These are phyloP conservation scores for Ophiocordyceps camponoti-leonardi DNA, from an alignment of 2,329 filamentous ascomycete species.

Conservation along the genomic window DNA sequence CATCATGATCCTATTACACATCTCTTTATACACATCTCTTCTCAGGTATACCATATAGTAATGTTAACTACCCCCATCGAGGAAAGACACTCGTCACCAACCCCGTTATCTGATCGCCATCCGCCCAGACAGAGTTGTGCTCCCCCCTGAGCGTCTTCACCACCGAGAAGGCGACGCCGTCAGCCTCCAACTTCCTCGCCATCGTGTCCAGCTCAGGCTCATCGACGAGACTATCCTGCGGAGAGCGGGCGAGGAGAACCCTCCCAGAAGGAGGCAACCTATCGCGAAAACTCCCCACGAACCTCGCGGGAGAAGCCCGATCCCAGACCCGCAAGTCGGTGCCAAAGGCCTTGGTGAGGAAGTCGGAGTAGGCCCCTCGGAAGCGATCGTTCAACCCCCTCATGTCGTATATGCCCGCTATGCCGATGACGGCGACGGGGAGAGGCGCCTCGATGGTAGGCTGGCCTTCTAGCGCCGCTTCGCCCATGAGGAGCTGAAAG, in stretches of 20 bases:
- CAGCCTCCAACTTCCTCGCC: constrained; percentile 24
- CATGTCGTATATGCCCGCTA: constrained; percentile 53
- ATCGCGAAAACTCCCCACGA: constrained; percentile 21
- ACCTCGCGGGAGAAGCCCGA: constrained; percentile 33
- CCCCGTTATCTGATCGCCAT: constrained; percentile 38
- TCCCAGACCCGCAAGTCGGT: constrained; percentile 30
- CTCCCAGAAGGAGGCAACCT: constrained; percentile 18
- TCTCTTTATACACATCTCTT: background rate
- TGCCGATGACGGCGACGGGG: constrained; percentile 39
- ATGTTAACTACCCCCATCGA: too few species aligned
- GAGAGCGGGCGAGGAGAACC: constrained; percentile 25
- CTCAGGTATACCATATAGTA: too few species aligned
- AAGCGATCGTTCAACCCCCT: constrained; percentile 30
- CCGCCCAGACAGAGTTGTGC: constrained; percentile 48
- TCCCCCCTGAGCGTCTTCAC: constrained; percentile 29
- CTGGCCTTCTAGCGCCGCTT: background rate
- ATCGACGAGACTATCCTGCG: constrained; percentile 31
- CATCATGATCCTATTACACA: too few species aligned
- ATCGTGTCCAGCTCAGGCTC: constrained; percentile 41
- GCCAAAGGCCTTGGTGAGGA: constrained; percentile 46
- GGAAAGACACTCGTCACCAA: constrained; percentile 13
- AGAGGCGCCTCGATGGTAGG: constrained; percentile 10
- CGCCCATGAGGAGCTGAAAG: background rate
- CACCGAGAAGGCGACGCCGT: constrained; percentile 15
- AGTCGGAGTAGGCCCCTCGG: constrained; percentile 31